Evolutionary conservation across 345 rosid species (phyloP), one percentile per base, ranked within the genome.

Genomic region (Dimocarpus longan): DNA sequence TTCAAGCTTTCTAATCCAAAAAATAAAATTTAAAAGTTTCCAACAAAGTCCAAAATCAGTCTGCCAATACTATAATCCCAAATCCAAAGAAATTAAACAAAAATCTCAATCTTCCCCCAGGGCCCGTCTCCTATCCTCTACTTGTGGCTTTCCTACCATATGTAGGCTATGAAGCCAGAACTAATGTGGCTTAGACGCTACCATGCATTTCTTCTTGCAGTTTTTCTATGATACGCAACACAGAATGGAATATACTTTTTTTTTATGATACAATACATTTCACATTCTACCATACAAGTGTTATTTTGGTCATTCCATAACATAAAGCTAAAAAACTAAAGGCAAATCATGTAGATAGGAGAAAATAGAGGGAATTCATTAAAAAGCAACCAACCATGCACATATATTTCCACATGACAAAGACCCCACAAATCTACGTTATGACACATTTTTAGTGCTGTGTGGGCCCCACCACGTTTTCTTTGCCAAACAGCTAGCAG

Each of bases 401-500:
- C 18, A 75, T 11, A 62, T 21, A 84, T 68, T 76, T 65, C 60
- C 84, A 82, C 88, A 78, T 79, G 87, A 62, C 71, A 66, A 21
- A 59, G 82, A 40, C 88, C 88, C 88, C 85, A 79, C 78, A 21
- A 70, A 57, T 22, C 67, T 28, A n/a, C 75, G 42, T 63, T n/a
- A 42, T 15, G 78, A 48, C 74, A 71, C 79, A 39, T 43, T 52
- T 68, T 68, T 39, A 63, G 66, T 43, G 76, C 77, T 59, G 43
- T 37, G 16, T 64, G 72, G 89, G 86, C 40, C 91, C 89, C 87
- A 81, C 85, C 86, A 84, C 86, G 67, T 84, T 84, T 83, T 82
- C 72, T 78, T 75, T 83, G 90, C 87, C 72, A 83, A 83, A 86
- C 92, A 87, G 88, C 89, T 88, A 79, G 85, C 87, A 84, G 22